Evolutionary conservation across 208 protist genomes (phyloP), one percentile per base, ranked within the genome.

Genomic region (Trypanosoma grayi): DNA sequence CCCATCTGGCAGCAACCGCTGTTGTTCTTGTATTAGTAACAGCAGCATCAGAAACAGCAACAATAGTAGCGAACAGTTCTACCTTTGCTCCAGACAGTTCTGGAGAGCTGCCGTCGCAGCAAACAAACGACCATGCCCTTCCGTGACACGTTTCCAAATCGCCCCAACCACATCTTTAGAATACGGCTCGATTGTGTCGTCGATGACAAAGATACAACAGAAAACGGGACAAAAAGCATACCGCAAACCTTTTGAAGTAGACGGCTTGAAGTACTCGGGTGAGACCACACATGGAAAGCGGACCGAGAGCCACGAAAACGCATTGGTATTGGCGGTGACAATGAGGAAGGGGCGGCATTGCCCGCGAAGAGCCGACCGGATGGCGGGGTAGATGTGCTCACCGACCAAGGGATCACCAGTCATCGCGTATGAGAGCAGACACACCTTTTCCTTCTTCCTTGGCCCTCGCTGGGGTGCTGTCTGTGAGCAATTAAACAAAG

Each of bases 201-300:
- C 57, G 6, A 63, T 18, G 30, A 63, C 43, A 53, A 63, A 53
- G 24, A 63, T 43, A 24, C n/a, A 44, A 14, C 4, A 16, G 53
- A 63, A 63, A 2, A 14, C 7, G 8, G 4, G 28, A 9, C 25
- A 14, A 13, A 13, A 13, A 9, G n/a, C 20, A 16, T 24, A 20
- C n/a, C 16, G 41, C 14, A 63, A 27, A 13, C 22, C 30, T 39
- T 25, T 30, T 9, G 16, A 2, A 5, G 20, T 10, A 18, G 9
- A 39, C n/a, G 41, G n/a, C 6, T 14, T 28, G n/a, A 63, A 63
- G n/a, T 43, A 63, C 4, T 22, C 9, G 8, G 57, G 57, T 4
- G 44, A 54, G 33, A 63, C 44, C 16, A 52, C 57, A 50, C 18
- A 31, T 30, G 27, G 41, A 39, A 63, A 63, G 33, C 45, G 46